A percentile compares a stretch with the other conserved stretches of the same genome.
Evolutionary conservation across 2,329 filamentous ascomycete genomes (phyloP).

Genomic region (Leptographium lundbergii): DNA sequence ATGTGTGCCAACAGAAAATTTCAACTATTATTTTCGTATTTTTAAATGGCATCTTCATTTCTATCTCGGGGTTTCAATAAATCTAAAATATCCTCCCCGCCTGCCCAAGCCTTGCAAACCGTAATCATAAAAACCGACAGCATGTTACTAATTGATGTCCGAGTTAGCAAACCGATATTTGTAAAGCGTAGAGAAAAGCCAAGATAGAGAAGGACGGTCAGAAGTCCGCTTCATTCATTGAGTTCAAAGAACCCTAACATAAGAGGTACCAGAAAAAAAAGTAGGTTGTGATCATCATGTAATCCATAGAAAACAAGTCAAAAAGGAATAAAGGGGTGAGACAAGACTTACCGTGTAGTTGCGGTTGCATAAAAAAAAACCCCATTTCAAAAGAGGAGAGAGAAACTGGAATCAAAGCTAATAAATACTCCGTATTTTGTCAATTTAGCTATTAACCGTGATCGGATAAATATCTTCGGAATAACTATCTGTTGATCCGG

Average conservation of each 20-base stretch:
- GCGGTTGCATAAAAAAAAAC: neutral
- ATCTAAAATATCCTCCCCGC: too few relatives aligned
- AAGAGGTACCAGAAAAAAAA: constrained; percentile 95
- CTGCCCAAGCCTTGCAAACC: too few relatives aligned
- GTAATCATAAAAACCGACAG: too few relatives aligned
- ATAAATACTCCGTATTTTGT: too few relatives aligned
- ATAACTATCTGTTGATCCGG: neutral
- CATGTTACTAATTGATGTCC: neutral
- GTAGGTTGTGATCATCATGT: constrained; percentile 61
- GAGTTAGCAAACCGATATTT: neutral
- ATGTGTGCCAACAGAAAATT: too few relatives aligned
- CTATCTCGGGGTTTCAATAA: too few relatives aligned
- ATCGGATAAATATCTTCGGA: neutral
- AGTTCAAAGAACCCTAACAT: constrained; percentile 58
- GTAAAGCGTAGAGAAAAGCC: neutral
- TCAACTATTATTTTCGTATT: neutral
- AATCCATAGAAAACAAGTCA: neutral
- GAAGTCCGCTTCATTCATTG: constrained; percentile 83
- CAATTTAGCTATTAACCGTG: neutral
- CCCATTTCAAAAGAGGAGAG: neutral
- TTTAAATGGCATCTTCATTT: neutral
- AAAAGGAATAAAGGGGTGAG: neutral
- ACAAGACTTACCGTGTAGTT: neutral
- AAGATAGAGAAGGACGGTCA: constrained; percentile 33
- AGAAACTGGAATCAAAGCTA: neutral